A percentile compares a stretch with the other conserved stretches of the same genome.
Conservation (phyloP, 805 yeast genomes). For the Yueomyces sinensis region DNA sequence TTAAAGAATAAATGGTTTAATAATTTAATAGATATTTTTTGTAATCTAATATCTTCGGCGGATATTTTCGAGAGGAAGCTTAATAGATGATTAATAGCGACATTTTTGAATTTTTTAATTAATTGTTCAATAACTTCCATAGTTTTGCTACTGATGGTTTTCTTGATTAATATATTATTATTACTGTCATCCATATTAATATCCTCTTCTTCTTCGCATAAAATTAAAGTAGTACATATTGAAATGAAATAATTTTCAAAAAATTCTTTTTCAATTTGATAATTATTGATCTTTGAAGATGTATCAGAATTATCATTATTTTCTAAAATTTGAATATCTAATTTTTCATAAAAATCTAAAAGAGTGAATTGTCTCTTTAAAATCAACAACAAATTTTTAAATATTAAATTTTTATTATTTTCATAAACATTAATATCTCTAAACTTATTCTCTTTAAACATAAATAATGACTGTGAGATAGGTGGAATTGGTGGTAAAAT, state of each 20-base stretch:
- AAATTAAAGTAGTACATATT: conserved; percentile 7
- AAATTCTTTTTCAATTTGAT: conserved; percentile 11
- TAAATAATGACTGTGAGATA: conserved; percentile 19
- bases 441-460: conserved; percentile 8
- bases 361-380: conserved; percentile 7
- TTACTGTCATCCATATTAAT: not conserved
- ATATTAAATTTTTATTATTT: conserved; percentile 4
- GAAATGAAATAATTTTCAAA: conserved; percentile 15
- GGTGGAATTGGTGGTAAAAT: conserved; percentile 20
- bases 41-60: conserved; percentile 24
- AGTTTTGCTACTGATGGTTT: conserved; percentile 9
- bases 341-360: conserved; percentile 7
- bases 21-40: conserved; percentile 17
- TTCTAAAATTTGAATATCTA: conserved; percentile 7
- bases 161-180: not conserved
- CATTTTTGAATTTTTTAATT: conserved; percentile 24
- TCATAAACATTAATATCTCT: not conserved
- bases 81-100: conserved; percentile 24
- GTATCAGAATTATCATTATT: not conserved
- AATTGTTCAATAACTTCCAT: conserved; percentile 23
- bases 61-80: conserved; percentile 24
- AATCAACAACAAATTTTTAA: conserved; percentile 8
- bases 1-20: conserved; percentile 21
- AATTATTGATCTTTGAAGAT: not conserved
- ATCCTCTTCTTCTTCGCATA: conserved; percentile 1